phyloP scores from a whole-genome alignment of 179 eudicot species.

The Actinidia chinensis region DNA sequence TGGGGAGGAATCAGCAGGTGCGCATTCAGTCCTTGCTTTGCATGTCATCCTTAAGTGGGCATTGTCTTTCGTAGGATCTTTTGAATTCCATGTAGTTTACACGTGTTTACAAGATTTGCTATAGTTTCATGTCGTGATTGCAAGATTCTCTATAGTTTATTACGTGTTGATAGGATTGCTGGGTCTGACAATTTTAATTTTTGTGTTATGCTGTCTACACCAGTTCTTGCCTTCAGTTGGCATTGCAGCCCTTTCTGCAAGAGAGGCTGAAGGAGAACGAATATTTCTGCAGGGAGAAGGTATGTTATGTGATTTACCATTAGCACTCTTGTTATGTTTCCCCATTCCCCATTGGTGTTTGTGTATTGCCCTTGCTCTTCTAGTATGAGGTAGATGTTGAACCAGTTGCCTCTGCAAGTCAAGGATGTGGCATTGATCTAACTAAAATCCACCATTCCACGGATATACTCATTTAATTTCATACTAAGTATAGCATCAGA shows the following conservation, averaged over 20 bases:
- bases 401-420: not conserved
- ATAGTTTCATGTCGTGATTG: too few relatives aligned
- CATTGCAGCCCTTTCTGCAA: slow-evolving; percentile 83
- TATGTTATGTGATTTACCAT: slow-evolving; percentile 28
- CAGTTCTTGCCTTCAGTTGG: slow-evolving; percentile 90
- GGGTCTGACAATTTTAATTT: not conserved
- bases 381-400: not conserved
- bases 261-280: slow-evolving; percentile 97
- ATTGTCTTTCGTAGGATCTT: not conserved
- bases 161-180: slow-evolving; percentile 2
- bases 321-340: not conserved
- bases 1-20: too few relatives aligned
- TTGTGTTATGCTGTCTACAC: slow-evolving; percentile 31
- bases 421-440: not conserved
- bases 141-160: not conserved
- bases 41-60: not conserved
- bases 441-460: not conserved
- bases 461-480: not conserved
- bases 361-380: slow-evolving; percentile 12
- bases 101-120: not conserved
- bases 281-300: slow-evolving; percentile 84
- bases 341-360: not conserved
- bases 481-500: not conserved
- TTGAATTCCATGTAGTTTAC: not conserved
- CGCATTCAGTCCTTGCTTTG: not conserved